Conservation (phyloP, 1,139 yeast species). For the Hyphopichia fennica region DNA sequence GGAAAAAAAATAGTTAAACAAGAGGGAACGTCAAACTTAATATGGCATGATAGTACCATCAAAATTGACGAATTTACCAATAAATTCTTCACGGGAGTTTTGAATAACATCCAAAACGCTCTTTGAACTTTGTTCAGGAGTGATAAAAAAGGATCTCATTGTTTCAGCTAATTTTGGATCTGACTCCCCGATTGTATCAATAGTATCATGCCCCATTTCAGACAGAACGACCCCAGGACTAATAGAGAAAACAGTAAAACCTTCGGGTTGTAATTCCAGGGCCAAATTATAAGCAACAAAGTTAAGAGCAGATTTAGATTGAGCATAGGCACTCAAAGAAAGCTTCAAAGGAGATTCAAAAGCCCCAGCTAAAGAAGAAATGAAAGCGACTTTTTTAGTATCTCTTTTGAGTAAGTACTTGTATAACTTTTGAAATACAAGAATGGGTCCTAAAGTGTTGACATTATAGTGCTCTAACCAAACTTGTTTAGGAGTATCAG, state of each 20-base stretch:
- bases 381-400: slow-evolving; percentile 22
- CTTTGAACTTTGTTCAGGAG: slow-evolving; percentile 10
- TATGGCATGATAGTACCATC: slow-evolving; percentile 11
- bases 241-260: slow-evolving; percentile 21
- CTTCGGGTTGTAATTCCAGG: slow-evolving; percentile 19
- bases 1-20: too few relatives aligned
- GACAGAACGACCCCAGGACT: slow-evolving; percentile 35
- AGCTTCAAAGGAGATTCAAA: slow-evolving; percentile 8
- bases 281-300: slow-evolving; percentile 17
- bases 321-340: slow-evolving; percentile 22
- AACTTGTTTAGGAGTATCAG: slow-evolving; percentile 9
- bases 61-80: slow-evolving; percentile 10
- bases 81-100: slow-evolving; percentile 2
- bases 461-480: slow-evolving; percentile 20
- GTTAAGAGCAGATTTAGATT: slow-evolving; percentile 31
- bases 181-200: not conserved
- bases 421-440: slow-evolving; percentile 22
- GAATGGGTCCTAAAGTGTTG: slow-evolving; percentile 31
- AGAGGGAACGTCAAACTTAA: slow-evolving; percentile 1
- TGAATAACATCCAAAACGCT: slow-evolving; percentile 6
- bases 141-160: slow-evolving; percentile 4
- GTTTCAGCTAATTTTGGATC: not conserved
- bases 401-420: slow-evolving; percentile 21
- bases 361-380: slow-evolving; percentile 24
- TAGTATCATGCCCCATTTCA: slow-evolving; percentile 17